Conservation (phyloP, 768 basidiomycete genomes). For the Cytidiella melzeri region DNA sequence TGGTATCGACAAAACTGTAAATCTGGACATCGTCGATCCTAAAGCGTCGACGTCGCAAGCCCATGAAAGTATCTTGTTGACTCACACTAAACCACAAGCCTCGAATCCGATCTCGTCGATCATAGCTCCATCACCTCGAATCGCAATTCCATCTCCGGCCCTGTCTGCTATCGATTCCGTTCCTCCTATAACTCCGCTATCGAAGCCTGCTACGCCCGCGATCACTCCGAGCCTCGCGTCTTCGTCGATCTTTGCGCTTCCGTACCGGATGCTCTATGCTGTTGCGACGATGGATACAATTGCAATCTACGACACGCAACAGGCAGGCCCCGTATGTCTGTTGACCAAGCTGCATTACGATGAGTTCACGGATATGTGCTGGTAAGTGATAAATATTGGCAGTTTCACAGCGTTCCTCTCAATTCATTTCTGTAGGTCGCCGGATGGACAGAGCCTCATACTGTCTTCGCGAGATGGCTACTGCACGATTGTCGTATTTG, state of each 20-base stretch:
- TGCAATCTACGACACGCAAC: slow-evolving; percentile 94
- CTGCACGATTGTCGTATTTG: slow-evolving; percentile 91
- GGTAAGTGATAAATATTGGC: slow-evolving; percentile 56
- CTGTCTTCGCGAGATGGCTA: slow-evolving; percentile 94
- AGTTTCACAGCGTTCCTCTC: neutral
- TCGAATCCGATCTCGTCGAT: slow-evolving; percentile 20
- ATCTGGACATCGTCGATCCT: slow-evolving; percentile 40
- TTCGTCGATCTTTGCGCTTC: slow-evolving; percentile 77
- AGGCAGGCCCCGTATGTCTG: slow-evolving; percentile 84
- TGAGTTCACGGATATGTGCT: slow-evolving; percentile 94
- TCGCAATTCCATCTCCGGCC: slow-evolving; percentile 43
- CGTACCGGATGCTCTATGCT: slow-evolving; percentile 92
- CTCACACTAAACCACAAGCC: slow-evolving; percentile 8
- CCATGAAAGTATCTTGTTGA: slow-evolving; percentile 11
- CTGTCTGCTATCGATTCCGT: slow-evolving; percentile 42
- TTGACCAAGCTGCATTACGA: slow-evolving; percentile 95
- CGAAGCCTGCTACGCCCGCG: slow-evolving; percentile 47
- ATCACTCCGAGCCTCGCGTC: slow-evolving; percentile 29
- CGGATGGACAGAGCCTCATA: slow-evolving; percentile 90
- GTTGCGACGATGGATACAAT: slow-evolving; percentile 96
- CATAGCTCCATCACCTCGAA: slow-evolving; percentile 45
- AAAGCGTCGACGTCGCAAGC: slow-evolving; percentile 11
- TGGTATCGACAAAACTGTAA: slow-evolving; percentile 53
- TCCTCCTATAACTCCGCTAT: slow-evolving; percentile 58
- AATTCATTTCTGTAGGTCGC: slow-evolving; percentile 59